Base-by-base conservation (phyloP, 1,284 basidiomycete genomes). In the Mycena citricolor region DNA sequence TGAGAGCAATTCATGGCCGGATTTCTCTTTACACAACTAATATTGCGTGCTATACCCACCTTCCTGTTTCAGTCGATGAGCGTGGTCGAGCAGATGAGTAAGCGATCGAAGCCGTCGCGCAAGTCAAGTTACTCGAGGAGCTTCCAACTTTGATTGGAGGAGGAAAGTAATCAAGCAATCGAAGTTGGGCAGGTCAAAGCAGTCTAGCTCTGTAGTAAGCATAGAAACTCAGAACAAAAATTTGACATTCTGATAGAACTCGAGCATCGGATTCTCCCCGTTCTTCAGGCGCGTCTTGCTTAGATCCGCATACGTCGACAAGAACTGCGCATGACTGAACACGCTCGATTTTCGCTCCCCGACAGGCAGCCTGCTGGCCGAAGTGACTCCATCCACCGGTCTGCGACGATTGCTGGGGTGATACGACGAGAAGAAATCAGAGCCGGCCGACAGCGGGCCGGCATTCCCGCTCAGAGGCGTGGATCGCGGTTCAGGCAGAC, bases 171-270 rank as follows among this genome's bases (percentile, higher is more conserved):
- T n/a, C n/a, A n/a, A n/a, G n/a, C n/a, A n/a, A n/a, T n/a, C n/a
- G n/a, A n/a, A n/a, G n/a, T n/a, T n/a, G n/a, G n/a, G n/a, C n/a
- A n/a, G n/a, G n/a, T n/a, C n/a, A n/a, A n/a, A n/a, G n/a, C n/a
- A n/a, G n/a, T n/a, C n/a, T n/a, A n/a, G n/a, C n/a, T n/a, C n/a
- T n/a, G n/a, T n/a, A n/a, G n/a, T n/a, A n/a, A n/a, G n/a, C n/a
- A n/a, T n/a, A n/a, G n/a, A n/a, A 14, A n/a, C 24, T 24, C 29
- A 48, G 54, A 90, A 90, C 54, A 91, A 67, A 60, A 91, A 83
- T 61, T 91, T 90, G 52, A 93, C 91, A 68, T 95, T 95, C 61
- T 86, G 80, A 61, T 95, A 95, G 62, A 83, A 90, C 54, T 87
- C 82, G 44, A 94, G 57, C 72, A 95, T 72, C 2, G 93, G 92